Conservation (phyloP, 164 flowering plant species). For the Litsea cubeba region DNA sequence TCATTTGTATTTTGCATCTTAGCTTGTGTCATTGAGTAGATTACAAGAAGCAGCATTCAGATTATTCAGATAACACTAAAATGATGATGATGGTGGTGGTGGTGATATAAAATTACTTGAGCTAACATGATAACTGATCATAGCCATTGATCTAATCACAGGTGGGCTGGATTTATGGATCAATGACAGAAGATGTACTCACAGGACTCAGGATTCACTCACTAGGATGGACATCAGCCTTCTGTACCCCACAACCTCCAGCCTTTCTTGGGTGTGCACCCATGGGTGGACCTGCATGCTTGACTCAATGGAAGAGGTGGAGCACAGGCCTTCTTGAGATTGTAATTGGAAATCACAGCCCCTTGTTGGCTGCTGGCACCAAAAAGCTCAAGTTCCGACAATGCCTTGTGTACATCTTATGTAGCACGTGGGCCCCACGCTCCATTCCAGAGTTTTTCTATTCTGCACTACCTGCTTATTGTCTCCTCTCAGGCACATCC, state of each 20-base stretch:
- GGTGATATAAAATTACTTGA: too few relatives aligned
- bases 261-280: conserved; percentile 61
- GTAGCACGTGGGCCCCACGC: conserved; percentile 25
- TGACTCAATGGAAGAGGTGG: conserved; percentile 61
- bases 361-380: conserved; percentile 23
- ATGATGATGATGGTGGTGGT: too few relatives aligned
- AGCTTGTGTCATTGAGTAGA: too few relatives aligned
- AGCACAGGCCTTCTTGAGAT: conserved; percentile 50
- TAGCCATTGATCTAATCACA: conserved; percentile 6
- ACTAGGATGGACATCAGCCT: conserved; percentile 39
- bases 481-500: conserved; percentile 38
- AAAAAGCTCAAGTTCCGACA: conserved; percentile 42
- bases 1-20: too few relatives aligned
- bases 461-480: conserved; percentile 45
- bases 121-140: background rate
- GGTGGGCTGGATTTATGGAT: conserved; percentile 65
- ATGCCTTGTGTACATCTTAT: conserved; percentile 27
- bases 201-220: conserved; percentile 51
- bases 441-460: conserved; percentile 52
- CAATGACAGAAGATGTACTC: conserved; percentile 44
- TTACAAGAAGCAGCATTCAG: too few relatives aligned
- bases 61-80: too few relatives aligned
- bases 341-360: conserved; percentile 29
- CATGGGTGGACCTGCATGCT: conserved; percentile 22
- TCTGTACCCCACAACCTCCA: conserved; percentile 27